Percentiles rank a stretch among this genome's conserved stretches.
Evolutionary conservation across 805 yeast species (phyloP).

Genomic region (Nakazawaea wyomingensis): DNA sequence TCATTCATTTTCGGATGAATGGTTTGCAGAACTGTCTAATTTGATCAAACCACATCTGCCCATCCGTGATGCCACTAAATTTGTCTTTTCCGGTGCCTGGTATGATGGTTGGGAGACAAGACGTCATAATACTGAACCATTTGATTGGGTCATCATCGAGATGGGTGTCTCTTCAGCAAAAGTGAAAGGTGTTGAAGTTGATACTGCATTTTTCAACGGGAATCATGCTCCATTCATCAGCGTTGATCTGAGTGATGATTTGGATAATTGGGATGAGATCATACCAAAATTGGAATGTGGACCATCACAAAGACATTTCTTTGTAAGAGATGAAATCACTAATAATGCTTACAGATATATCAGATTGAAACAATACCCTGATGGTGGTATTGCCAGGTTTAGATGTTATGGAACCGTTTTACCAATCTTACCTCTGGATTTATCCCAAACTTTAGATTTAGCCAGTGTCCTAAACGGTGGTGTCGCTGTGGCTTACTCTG

Average conservation of each 20-base stretch:
- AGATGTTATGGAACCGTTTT: slow-evolving; percentile 80
- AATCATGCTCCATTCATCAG: slow-evolving; percentile 90
- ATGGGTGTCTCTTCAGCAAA: slow-evolving; percentile 82
- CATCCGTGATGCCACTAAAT: slow-evolving; percentile 72
- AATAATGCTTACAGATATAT: slow-evolving; percentile 66
- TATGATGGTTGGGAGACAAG: slow-evolving; percentile 99
- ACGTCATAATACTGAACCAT: slow-evolving; percentile 79
- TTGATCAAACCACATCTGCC: slow-evolving; percentile 79
- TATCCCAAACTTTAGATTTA: slow-evolving; percentile 50
- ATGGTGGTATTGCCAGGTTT: slow-evolving; percentile 96
- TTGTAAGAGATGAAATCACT: slow-evolving; percentile 59
- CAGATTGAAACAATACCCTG: slow-evolving; percentile 90
- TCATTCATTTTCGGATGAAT: slow-evolving; percentile 72
- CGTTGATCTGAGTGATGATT: slow-evolving; percentile 64
- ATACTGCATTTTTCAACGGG: slow-evolving; percentile 92
- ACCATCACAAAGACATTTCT: slow-evolving; percentile 83
- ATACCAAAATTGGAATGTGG: slow-evolving; percentile 77
- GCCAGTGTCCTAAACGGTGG: slow-evolving; percentile 88
- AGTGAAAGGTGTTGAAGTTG: slow-evolving; percentile 80
- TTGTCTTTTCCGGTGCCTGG: slow-evolving; percentile 90
- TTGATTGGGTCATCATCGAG: slow-evolving; percentile 82
- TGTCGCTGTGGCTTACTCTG: slow-evolving; percentile 75
- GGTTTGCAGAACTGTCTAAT: slow-evolving; percentile 92
- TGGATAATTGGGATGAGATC: slow-evolving; percentile 59
- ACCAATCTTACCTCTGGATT: slow-evolving; percentile 57